Evolutionary conservation across 2,329 filamentous ascomycete species (phyloP).

Genomic region (Calonectria honghensis): DNA sequence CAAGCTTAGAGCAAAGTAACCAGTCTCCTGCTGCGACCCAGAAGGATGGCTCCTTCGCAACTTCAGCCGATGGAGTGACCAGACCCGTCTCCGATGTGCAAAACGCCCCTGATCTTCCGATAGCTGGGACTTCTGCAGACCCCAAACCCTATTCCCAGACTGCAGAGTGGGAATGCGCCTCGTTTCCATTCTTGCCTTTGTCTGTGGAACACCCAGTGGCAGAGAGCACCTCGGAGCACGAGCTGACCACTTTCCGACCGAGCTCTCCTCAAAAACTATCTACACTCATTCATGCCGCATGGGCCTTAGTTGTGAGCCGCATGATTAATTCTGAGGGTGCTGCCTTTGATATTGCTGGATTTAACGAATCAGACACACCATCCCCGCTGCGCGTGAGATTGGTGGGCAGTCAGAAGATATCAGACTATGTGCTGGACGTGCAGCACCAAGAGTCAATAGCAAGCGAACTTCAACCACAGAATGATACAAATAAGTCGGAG

Average conservation of each 20-base stretch:
- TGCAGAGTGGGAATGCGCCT: neutral
- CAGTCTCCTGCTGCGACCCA: neutral
- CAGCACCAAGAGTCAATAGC: neutral
- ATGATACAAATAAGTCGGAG: neutral
- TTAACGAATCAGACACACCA: neutral
- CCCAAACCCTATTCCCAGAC: neutral
- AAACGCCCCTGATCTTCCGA: neutral
- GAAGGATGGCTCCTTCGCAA: neutral
- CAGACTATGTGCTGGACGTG: neutral
- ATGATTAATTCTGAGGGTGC: constrained; percentile 7
- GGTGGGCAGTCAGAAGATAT: neutral
- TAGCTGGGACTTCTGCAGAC: neutral
- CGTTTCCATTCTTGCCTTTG: neutral
- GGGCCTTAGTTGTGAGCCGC: neutral
- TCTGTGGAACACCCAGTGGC: neutral
- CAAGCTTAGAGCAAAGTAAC: neutral
- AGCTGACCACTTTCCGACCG: neutral
- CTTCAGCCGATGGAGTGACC: too few species aligned
- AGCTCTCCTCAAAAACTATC: neutral
- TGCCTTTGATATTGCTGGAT: neutral
- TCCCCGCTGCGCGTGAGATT: neutral
- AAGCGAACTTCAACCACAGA: too few species aligned
- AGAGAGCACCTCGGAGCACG: neutral
- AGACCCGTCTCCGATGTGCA: neutral
- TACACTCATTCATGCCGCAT: neutral